Evolutionary conservation across 148 eudicot species (phyloP).

Genomic region (Silene conica): DNA sequence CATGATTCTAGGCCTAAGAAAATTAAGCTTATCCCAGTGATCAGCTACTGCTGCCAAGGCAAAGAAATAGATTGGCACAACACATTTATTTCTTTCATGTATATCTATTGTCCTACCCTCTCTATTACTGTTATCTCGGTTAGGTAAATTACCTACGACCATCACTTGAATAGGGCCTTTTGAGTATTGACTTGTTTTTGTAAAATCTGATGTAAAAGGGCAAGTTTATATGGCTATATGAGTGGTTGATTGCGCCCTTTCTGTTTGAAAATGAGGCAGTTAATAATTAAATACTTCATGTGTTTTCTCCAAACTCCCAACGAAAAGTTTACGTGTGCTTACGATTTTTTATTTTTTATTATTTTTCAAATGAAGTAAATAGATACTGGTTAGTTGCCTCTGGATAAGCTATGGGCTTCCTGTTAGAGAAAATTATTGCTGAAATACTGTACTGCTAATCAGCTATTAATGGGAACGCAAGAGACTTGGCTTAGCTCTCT

Average conservation of each 20-base stretch:
- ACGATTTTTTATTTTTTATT: too few relatives aligned
- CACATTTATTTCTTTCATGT: neutral
- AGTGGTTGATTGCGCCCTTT: neutral
- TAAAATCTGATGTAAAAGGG: neutral
- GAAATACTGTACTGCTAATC: neutral
- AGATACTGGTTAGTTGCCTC: neutral
- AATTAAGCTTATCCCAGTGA: neutral
- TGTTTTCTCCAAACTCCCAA: neutral
- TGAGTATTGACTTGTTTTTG: neutral
- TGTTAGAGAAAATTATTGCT: neutral
- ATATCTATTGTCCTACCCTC: neutral
- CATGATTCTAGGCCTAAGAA: slow-evolving; percentile 2
- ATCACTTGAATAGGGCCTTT: neutral
- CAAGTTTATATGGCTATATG: neutral
- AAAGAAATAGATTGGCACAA: neutral
- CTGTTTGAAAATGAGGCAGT: neutral
- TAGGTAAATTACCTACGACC: neutral
- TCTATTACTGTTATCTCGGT: too few relatives aligned
- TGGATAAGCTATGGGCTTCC: neutral
- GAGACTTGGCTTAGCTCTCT: neutral
- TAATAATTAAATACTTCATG: neutral
- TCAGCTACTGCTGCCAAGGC: neutral
- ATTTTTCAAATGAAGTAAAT: too few relatives aligned
- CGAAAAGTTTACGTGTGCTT: neutral
- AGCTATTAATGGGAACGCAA: neutral